Conservation (phyloP, 257 asterid species). For the Penstemon barbatus region DNA sequence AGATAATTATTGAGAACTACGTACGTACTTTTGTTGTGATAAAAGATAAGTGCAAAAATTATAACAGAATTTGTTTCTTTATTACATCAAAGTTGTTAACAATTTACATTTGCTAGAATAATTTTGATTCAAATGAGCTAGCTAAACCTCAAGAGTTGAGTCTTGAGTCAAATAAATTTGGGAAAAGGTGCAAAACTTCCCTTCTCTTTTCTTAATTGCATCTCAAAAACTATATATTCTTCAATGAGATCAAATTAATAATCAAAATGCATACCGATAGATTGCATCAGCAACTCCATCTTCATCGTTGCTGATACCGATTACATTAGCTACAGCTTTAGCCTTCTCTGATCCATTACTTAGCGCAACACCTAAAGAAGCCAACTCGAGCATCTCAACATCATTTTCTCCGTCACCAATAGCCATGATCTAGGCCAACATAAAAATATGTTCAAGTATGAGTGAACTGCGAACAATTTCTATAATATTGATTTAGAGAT, state of each 20-base stretch:
- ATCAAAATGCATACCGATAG: conserved; percentile 82
- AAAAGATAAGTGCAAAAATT: no score
- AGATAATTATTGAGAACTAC: no score
- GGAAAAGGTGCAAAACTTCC: background rate
- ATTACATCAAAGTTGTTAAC: no score
- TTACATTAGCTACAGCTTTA: conserved; percentile 78
- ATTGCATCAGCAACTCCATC: conserved; percentile 98
- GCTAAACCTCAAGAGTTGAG: no score
- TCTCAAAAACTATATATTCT: background rate
- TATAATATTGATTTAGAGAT: background rate
- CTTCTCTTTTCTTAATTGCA: background rate
- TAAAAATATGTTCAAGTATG: background rate
- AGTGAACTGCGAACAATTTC: background rate
- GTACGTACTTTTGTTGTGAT: no score
- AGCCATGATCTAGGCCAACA: conserved; percentile 71
- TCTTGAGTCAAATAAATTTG: background rate
- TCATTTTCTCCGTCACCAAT: conserved; percentile 99
- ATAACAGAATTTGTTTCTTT: no score
- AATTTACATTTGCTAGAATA: background rate
- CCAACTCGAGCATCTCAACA: conserved; percentile 93
- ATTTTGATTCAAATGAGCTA: background rate
- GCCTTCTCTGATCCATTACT: conserved; percentile 93
- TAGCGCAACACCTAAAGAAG: conserved; percentile 83
- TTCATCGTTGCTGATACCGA: conserved; percentile 89
- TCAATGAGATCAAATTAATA: conserved; percentile 3